phyloP scores from a whole-genome alignment of 371 early-diverging fungal species.

The Lichtheimia ornata region DNA sequence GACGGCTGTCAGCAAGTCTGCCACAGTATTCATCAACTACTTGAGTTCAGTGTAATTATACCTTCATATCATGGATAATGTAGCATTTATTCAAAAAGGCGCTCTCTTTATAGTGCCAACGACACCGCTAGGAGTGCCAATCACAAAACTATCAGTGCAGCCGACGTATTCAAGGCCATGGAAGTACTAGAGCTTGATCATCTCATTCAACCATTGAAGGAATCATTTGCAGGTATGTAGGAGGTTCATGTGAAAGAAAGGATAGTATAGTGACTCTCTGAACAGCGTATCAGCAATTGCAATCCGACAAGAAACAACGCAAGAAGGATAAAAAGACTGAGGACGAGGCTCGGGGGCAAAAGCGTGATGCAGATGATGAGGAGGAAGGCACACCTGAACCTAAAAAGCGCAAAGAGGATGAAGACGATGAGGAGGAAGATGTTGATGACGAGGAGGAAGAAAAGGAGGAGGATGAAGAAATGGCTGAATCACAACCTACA shows the following conservation, averaged over 20 bases:
- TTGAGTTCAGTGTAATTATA: slow-evolving; percentile 54
- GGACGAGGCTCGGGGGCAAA: slow-evolving; percentile 18
- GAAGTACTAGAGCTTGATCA: slow-evolving; percentile 58
- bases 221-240: slow-evolving; percentile 10
- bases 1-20: slow-evolving; percentile 60
- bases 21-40: slow-evolving; percentile 67
- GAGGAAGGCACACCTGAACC: slow-evolving; percentile 17
- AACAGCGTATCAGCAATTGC: slow-evolving; percentile 17
- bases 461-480: slow-evolving; percentile 19
- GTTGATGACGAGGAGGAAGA: slow-evolving; percentile 19
- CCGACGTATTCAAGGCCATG: slow-evolving; percentile 61
- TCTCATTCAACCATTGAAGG: slow-evolving; percentile 23
- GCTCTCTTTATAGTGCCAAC: slow-evolving; percentile 26
- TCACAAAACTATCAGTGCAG: slow-evolving; percentile 58
- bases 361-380: slow-evolving; percentile 30
- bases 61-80: slow-evolving; percentile 16
- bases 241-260: background rate
- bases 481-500: slow-evolving; percentile 3
- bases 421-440: slow-evolving; percentile 19
- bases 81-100: slow-evolving; percentile 54
- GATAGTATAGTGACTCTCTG: background rate
- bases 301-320: slow-evolving; percentile 19
- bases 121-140: slow-evolving; percentile 53
- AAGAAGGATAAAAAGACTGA: slow-evolving; percentile 24
- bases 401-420: slow-evolving; percentile 14